phyloP scores from a whole-genome alignment of 257 asterid species.

The Mitragyna speciosa region DNA sequence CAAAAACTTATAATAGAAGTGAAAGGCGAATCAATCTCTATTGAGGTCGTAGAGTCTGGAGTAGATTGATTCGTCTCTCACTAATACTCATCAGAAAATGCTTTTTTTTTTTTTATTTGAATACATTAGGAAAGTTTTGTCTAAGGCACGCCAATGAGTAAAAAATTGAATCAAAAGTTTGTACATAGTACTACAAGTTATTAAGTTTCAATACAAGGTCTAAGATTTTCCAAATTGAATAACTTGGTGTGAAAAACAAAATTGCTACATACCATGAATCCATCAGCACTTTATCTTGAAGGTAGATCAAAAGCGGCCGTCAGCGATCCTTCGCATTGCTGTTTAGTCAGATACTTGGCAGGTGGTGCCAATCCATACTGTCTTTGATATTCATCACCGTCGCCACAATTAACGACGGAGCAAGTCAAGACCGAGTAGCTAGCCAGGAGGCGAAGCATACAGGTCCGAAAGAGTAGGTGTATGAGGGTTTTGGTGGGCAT shows the following conservation, averaged over 20 bases:
- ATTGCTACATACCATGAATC: conserved; percentile 2
- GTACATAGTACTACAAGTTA: too few relatives aligned
- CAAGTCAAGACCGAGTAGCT: conserved; percentile 32
- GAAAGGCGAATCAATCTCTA: too few relatives aligned
- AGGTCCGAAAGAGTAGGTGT: conserved; percentile 33
- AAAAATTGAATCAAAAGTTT: too few relatives aligned
- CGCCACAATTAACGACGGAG: conserved; percentile 1
- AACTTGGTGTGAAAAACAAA: neutral
- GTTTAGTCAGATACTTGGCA: neutral
- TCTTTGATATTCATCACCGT: neutral
- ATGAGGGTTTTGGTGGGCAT: conserved; percentile 23
- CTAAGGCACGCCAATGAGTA: too few relatives aligned
- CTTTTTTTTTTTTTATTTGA: too few relatives aligned
- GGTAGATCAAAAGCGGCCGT: neutral
- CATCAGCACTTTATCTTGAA: neutral
- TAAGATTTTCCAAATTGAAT: too few relatives aligned
- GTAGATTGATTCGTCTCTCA: too few relatives aligned
- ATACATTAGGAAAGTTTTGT: too few relatives aligned
- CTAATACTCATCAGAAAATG: too few relatives aligned
- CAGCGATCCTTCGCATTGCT: neutral
- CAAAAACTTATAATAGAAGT: too few relatives aligned
- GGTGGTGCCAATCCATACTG: conserved; percentile 29
- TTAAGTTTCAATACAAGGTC: too few relatives aligned
- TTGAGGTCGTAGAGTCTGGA: too few relatives aligned
- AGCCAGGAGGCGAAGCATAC: conserved; percentile 43